Evolutionary conservation across 2,329 filamentous ascomycete genomes (phyloP).

Genomic region (Cercospora nicotianae): DNA sequence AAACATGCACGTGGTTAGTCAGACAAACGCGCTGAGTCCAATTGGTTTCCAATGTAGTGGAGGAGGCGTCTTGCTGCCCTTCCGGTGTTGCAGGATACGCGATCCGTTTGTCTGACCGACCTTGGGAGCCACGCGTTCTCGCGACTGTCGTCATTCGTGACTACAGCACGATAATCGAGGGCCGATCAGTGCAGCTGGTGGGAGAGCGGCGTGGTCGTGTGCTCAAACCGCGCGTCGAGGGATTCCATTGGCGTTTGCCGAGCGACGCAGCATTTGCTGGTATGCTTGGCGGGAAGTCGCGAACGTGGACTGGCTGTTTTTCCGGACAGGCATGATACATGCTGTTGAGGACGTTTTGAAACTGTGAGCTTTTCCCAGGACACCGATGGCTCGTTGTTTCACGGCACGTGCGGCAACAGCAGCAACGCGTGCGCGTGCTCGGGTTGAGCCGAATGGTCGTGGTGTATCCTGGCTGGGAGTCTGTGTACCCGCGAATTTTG

Average conservation of each 20-base stretch:
- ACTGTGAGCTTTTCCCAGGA: background rate
- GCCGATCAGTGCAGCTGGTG: background rate
- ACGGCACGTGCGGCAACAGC: background rate
- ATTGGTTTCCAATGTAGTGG: background rate
- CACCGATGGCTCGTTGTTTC: background rate
- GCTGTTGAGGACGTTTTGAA: background rate
- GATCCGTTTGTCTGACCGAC: background rate
- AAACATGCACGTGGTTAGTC: background rate
- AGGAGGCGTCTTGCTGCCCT: background rate
- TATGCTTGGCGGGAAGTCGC: background rate
- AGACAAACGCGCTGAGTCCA: background rate
- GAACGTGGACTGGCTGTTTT: background rate
- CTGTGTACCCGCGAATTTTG: background rate
- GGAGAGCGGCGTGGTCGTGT: background rate
- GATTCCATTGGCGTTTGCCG: background rate
- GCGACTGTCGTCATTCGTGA: background rate
- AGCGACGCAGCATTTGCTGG: background rate
- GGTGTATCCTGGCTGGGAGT: background rate
- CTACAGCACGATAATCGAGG: background rate
- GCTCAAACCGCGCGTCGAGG: background rate
- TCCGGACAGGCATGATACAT: background rate
- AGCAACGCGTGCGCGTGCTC: background rate
- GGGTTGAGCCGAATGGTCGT: background rate
- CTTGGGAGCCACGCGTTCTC: background rate
- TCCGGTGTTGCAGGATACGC: background rate